These are phyloP conservation scores for Colletotrichum orchidophilum DNA, from an alignment of 2,329 filamentous ascomycete genomes.

Conservation along the genomic window DNA sequence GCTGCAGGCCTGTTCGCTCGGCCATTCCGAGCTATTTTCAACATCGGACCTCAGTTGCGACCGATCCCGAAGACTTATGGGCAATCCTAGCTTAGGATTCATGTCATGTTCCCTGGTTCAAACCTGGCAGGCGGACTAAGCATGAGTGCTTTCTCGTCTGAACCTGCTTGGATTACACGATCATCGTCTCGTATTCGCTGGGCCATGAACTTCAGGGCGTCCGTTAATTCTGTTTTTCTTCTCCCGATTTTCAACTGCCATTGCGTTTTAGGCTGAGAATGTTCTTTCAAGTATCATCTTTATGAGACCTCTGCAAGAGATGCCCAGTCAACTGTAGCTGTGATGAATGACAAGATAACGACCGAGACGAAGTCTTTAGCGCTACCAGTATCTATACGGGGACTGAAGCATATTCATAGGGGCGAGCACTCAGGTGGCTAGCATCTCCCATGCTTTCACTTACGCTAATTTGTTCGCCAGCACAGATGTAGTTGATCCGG, in stretches of 20 bases:
- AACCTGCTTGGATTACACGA: not conserved
- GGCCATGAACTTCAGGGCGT: not conserved
- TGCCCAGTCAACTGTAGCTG: not conserved
- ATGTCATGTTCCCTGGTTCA: not conserved
- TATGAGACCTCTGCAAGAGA: not conserved
- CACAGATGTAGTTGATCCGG: not conserved
- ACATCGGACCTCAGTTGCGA: not conserved
- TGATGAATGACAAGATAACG: not conserved
- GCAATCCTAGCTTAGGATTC: not conserved
- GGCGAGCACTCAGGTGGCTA: not conserved
- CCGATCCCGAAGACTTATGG: not conserved
- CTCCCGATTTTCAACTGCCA: not conserved
- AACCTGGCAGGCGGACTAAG: not conserved
- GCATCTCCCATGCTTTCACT: not conserved
- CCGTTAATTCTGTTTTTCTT: not conserved
- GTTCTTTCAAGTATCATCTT: not conserved
- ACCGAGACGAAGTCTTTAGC: not conserved
- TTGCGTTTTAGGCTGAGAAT: not conserved
- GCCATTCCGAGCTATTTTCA: not conserved
- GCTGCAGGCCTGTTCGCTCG: not conserved
- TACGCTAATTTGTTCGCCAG: not conserved
- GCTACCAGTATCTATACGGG: not conserved
- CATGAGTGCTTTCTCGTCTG: not conserved
- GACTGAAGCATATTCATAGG: not conserved
- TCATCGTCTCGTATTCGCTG: not conserved